Conservation (phyloP, 2,329 filamentous ascomycete species). For the Xylaria polymorpha region DNA sequence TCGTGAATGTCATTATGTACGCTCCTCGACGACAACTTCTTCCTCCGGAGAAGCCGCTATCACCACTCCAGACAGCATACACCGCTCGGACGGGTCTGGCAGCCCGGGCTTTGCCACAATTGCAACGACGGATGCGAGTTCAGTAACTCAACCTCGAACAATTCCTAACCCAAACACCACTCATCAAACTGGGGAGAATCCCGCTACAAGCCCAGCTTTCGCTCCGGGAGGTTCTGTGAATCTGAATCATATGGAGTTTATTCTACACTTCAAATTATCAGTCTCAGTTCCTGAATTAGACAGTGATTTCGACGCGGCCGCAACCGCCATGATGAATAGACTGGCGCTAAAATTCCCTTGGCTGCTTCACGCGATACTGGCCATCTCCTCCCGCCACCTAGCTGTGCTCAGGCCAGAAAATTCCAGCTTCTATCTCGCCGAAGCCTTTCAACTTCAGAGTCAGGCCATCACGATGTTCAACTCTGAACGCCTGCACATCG, state of each 20-base stretch:
- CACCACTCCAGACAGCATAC: not conserved
- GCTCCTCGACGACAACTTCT: not conserved
- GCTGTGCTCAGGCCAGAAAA: slow-evolving; percentile 45
- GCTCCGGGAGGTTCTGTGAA: slow-evolving; percentile 45
- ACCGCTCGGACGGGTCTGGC: not conserved
- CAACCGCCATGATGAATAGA: slow-evolving; percentile 40
- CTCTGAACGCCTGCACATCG: slow-evolving; percentile 38
- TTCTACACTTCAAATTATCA: slow-evolving; percentile 50
- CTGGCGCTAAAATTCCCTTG: slow-evolving; percentile 48
- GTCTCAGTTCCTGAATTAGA: slow-evolving; percentile 42
- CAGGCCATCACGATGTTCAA: slow-evolving; percentile 49
- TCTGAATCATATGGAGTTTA: slow-evolving; percentile 51
- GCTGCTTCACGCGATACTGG: slow-evolving; percentile 53
- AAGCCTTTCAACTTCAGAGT: slow-evolving; percentile 50
- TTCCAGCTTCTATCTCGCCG: slow-evolving; percentile 43
- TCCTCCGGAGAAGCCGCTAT: slow-evolving; percentile 12
- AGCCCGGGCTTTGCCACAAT: not conserved
- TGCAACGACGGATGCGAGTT: not conserved
- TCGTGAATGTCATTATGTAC: slow-evolving; percentile 44
- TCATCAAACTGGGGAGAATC: slow-evolving; percentile 5
- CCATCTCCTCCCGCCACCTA: slow-evolving; percentile 53
- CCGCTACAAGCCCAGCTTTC: not conserved
- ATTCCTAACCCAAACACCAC: slow-evolving; percentile 1
- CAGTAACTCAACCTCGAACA: not conserved
- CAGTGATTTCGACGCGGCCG: slow-evolving; percentile 33